Evolutionary conservation across 2,329 filamentous ascomycete genomes (phyloP).

Genomic region (Penicillium sp.): DNA sequence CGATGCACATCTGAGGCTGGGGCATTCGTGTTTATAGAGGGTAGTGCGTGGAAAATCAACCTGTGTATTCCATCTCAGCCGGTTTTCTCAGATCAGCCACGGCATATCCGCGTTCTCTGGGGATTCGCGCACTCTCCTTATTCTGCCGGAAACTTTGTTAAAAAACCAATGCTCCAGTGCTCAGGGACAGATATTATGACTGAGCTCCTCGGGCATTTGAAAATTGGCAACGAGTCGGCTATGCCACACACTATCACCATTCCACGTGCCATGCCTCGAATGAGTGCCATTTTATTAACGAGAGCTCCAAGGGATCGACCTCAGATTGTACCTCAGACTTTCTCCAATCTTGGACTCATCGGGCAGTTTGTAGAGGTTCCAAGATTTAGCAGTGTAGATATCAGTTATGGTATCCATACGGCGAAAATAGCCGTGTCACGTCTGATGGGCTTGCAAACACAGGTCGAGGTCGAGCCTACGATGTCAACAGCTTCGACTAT

Average conservation of each 20-base stretch:
- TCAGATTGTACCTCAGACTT: background rate
- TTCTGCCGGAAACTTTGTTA: constrained; percentile 26
- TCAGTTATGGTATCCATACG: background rate
- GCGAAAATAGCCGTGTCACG: background rate
- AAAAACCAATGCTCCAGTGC: constrained; percentile 38
- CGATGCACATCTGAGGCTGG: constrained; percentile 29
- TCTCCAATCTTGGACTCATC: background rate
- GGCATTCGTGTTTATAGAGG: constrained; percentile 39
- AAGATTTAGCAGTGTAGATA: background rate
- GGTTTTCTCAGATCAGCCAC: constrained; percentile 41
- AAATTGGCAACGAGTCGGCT: constrained; percentile 32
- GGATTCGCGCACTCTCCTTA: constrained; percentile 42
- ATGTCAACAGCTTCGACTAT: background rate
- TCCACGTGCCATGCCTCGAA: constrained; percentile 44
- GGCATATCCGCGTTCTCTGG: constrained; percentile 39
- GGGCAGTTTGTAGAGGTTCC: background rate
- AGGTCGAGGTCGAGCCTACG: background rate
- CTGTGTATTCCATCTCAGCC: constrained; percentile 45
- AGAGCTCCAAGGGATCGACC: constrained; percentile 35
- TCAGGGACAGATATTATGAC: constrained; percentile 42
- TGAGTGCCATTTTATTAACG: constrained; percentile 39
- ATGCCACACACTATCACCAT: constrained; percentile 32
- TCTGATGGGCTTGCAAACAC: background rate
- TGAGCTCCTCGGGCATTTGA: constrained; percentile 41
- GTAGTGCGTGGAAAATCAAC: constrained; percentile 44